A percentile compares a stretch with the other conserved stretches of the same genome.
Evolutionary conservation across 2,329 filamentous ascomycete genomes (phyloP).

Genomic region (Aciculosporium take): DNA sequence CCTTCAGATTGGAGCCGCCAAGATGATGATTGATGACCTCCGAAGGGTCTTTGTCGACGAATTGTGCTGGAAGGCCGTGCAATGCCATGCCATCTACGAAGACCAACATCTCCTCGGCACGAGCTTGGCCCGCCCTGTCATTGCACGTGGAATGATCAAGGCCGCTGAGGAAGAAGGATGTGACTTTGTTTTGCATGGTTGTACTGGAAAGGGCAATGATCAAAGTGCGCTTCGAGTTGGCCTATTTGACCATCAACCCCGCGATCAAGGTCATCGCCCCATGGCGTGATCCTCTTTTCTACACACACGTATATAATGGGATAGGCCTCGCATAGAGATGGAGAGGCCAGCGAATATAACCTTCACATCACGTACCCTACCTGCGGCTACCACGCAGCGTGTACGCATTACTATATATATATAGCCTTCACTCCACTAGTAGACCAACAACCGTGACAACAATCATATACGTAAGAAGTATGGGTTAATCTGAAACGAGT

Average conservation of each 20-base stretch:
- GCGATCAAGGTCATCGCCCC: slow-evolving; percentile 3
- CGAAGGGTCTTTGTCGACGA: slow-evolving; percentile 58
- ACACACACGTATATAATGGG: too few species aligned
- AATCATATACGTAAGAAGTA: too few species aligned
- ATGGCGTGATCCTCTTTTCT: slow-evolving; percentile 3
- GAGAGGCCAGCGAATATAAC: too few species aligned
- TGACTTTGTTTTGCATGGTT: slow-evolving; percentile 1
- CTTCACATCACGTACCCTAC: too few species aligned
- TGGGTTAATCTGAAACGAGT: too few species aligned
- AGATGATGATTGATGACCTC: slow-evolving; percentile 43
- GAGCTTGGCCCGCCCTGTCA: slow-evolving; percentile 49
- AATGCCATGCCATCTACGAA: slow-evolving; percentile 45
- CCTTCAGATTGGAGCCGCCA: not conserved
- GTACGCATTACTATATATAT: too few species aligned
- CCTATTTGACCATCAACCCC: slow-evolving; percentile 1
- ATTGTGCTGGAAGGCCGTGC: slow-evolving; percentile 61
- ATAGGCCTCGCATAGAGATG: too few species aligned
- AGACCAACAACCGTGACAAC: too few species aligned
- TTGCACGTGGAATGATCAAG: slow-evolving; percentile 37
- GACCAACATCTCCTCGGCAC: slow-evolving; percentile 34
- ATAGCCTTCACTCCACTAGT: too few species aligned
- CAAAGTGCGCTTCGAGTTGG: slow-evolving; percentile 3
- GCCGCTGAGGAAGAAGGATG: slow-evolving; percentile 16
- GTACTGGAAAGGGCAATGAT: slow-evolving; percentile 3
- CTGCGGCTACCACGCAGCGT: too few species aligned